Base-by-base conservation (phyloP, 345 rosid species). In the Orychophragmus violaceus region DNA sequence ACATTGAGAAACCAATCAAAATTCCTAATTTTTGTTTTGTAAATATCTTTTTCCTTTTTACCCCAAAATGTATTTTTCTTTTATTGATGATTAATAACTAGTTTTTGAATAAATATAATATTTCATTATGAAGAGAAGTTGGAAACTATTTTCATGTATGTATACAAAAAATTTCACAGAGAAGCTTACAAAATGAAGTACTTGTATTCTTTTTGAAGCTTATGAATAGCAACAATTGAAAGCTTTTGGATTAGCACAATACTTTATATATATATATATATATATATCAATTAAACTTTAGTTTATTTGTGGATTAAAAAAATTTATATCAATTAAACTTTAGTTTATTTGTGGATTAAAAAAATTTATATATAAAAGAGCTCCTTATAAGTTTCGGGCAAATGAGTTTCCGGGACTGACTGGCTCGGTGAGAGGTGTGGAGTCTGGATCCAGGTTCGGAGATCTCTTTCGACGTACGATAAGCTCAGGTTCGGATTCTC, bases 371-470 rank as follows among this genome's bases (percentile, higher is more conserved):
- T 12, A 3, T 6, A 12, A 17, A 32, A 48, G 9, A 25, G 29
- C 18, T 21, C 6, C 16, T 18, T 24, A 5, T 17, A 46, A 49
- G 44, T 70, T 69, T 18, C 24, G 25, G 45, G 10, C 17, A 39
- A 42, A 24, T 18, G 1, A 42, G 70, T 62, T 46, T 12, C 17
- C 29, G 1, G 63, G 16, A 62, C 64, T 24, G 64, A 33, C 58
- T 55, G 76, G 76, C 65, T 64, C 66, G 76, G 70, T 9, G 28
- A 49, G 36, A 72, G 76, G 76, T 64, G 71, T 27, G 77, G 73
- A 60, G 69, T 60, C 42, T 44, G 50, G 77, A 12, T 42, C 48
- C 71, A 87, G 96, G 90, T 66, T 82, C 71, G 94, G 89, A 69
- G 51, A 39, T 51, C 48, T 50, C 12, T 36, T 39, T 57, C 42